Conservation (phyloP, 768 basidiomycete species). For the Lactifluus rugatus region DNA sequence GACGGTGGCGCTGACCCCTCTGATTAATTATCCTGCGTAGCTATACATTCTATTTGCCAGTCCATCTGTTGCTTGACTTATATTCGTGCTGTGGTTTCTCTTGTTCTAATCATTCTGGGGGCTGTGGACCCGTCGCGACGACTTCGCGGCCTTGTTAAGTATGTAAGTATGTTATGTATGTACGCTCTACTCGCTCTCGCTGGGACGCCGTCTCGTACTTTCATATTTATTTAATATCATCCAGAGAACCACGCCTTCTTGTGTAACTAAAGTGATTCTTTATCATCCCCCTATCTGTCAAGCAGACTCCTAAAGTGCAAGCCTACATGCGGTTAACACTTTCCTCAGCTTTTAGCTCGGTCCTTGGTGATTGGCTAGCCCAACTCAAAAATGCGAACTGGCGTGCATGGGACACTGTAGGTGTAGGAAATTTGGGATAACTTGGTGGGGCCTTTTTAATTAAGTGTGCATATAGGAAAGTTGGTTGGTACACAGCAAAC, state of each 20-base stretch:
- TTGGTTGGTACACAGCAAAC: neutral
- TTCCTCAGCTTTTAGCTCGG: neutral
- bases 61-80: constrained; percentile 13
- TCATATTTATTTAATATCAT: constrained; percentile 17
- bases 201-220: constrained; percentile 15
- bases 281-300: constrained; percentile 13
- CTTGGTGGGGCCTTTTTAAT: neutral
- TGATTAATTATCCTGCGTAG: constrained; percentile 15
- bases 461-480: no score
- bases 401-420: neutral
- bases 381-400: neutral
- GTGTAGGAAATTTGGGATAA: neutral
- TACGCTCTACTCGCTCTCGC: constrained; percentile 14
- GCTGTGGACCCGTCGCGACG: neutral
- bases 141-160: constrained; percentile 12
- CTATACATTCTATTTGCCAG: constrained; percentile 13
- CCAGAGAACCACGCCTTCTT: constrained; percentile 15
- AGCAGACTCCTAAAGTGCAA: neutral
- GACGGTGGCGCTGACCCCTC: constrained; percentile 11
- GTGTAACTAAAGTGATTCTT: constrained; percentile 8
- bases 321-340: neutral
- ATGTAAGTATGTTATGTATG: constrained; percentile 20
- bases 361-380: neutral
- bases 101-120: constrained; percentile 5
- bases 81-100: constrained; percentile 9